phyloP scores from a whole-genome alignment of 139 green algal genomes.

The Mychonastes homosphaera region DNA sequence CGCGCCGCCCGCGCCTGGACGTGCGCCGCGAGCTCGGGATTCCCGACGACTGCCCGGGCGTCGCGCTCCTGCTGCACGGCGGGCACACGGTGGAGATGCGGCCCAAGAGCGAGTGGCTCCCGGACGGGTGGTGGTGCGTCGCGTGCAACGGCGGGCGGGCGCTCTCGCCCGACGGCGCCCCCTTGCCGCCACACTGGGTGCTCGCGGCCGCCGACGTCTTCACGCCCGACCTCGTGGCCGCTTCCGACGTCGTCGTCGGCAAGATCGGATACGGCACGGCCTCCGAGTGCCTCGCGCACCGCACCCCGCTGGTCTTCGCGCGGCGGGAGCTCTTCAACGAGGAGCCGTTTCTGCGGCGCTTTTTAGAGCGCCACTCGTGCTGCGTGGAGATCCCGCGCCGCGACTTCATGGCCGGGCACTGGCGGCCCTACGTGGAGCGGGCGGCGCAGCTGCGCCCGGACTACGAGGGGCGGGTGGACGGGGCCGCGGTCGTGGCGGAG shows the following conservation, averaged over 20 bases:
- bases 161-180: constrained; percentile 1
- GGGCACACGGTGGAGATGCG: constrained; percentile 29
- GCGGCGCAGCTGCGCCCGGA: constrained; percentile 21
- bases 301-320: constrained; percentile 56
- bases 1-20: too few species aligned
- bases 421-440: constrained; percentile 44
- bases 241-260: constrained; percentile 50
- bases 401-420: constrained; percentile 52
- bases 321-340: constrained; percentile 59
- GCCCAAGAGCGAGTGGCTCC: constrained; percentile 34
- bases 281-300: constrained; percentile 40
- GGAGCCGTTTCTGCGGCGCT: constrained; percentile 58
- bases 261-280: constrained; percentile 63
- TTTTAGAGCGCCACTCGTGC: constrained; percentile 23
- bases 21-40: constrained; percentile 34
- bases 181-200: constrained; percentile 28
- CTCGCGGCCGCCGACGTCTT: constrained; percentile 39
- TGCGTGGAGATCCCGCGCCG: constrained; percentile 43
- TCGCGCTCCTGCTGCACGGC: constrained; percentile 11
- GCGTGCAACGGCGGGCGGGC: constrained; percentile 22
- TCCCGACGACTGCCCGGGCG: neutral
- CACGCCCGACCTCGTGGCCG: constrained; percentile 45
- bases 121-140: constrained; percentile 50
- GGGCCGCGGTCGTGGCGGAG: constrained; percentile 30
- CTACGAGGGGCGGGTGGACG: constrained; percentile 38